Percentiles rank a stretch among this genome's conserved stretches.
These are phyloP conservation scores for Parafenestella ontariensis DNA, from an alignment of 2,329 filamentous ascomycete genomes.

Conservation along the genomic window DNA sequence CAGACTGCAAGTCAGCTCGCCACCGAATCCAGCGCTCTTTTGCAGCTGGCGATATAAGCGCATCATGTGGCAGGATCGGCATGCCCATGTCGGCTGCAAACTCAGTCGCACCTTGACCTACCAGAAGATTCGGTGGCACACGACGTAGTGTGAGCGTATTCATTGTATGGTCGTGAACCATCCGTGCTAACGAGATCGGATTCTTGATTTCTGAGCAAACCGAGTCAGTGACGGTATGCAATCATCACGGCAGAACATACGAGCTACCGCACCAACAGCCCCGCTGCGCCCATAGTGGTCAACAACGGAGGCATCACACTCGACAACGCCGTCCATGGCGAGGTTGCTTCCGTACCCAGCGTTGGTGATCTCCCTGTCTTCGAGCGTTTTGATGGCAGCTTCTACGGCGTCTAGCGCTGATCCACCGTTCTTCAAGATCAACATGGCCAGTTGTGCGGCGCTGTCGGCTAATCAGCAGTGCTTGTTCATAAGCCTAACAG, in stretches of 20 bases:
- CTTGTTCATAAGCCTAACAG: no score
- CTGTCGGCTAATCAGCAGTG: slow-evolving; percentile 53
- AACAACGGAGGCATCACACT: slow-evolving; percentile 93
- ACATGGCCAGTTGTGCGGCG: slow-evolving; percentile 85
- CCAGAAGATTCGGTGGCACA: slow-evolving; percentile 90
- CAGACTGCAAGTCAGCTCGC: slow-evolving; percentile 72
- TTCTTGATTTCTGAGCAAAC: slow-evolving; percentile 78
- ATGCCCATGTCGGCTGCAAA: slow-evolving; percentile 85
- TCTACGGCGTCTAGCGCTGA: slow-evolving; percentile 89
- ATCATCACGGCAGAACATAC: slow-evolving; percentile 62
- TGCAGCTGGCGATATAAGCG: slow-evolving; percentile 80
- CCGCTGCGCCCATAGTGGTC: slow-evolving; percentile 91
- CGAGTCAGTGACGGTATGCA: slow-evolving; percentile 20
- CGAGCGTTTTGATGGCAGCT: slow-evolving; percentile 83
- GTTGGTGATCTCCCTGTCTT: slow-evolving; percentile 96
- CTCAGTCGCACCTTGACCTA: slow-evolving; percentile 82
- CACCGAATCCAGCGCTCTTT: slow-evolving; percentile 81
- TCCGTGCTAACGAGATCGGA: slow-evolving; percentile 84
- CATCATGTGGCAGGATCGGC: slow-evolving; percentile 73
- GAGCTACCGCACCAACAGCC: slow-evolving; percentile 87
- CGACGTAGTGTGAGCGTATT: slow-evolving; percentile 81
- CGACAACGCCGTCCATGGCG: slow-evolving; percentile 86
- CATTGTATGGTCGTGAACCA: slow-evolving; percentile 79
- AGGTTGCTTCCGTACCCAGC: slow-evolving; percentile 96
- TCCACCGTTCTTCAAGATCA: slow-evolving; percentile 77